A percentile compares a stretch with the other conserved stretches of the same genome.
These are phyloP conservation scores for Sporothrix dimorphospora DNA, from an alignment of 2,329 filamentous ascomycete genomes.

Conservation along the genomic window DNA sequence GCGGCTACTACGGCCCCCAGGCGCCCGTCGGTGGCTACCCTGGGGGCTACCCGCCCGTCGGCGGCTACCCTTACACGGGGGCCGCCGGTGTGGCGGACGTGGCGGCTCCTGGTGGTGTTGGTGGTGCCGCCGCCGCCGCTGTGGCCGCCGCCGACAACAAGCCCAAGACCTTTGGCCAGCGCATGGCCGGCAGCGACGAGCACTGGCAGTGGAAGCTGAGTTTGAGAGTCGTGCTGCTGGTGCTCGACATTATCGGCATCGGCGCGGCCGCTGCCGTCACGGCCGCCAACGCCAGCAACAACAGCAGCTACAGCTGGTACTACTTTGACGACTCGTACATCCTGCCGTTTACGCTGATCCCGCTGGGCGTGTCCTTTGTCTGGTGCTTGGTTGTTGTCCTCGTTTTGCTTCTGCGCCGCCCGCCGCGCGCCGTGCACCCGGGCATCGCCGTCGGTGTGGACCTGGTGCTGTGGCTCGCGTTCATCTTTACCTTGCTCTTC, in stretches of 20 bases:
- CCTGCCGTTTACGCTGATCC: slow-evolving; percentile 12
- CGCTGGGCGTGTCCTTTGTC: slow-evolving; percentile 14
- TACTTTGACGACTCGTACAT: slow-evolving; percentile 8
- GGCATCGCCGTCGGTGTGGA: slow-evolving; percentile 32
- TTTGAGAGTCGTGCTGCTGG: slow-evolving; percentile 23
- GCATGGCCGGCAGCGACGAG: slow-evolving; percentile 26
- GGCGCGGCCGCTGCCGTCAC: slow-evolving; percentile 2
- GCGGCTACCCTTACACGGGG: slow-evolving; percentile 12
- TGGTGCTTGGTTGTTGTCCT: slow-evolving; percentile 26
- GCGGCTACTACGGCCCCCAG: slow-evolving; percentile 7
- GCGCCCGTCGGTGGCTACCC: not conserved
- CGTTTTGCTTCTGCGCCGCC: slow-evolving; percentile 22
- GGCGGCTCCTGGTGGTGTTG: not conserved
- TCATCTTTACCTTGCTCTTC: slow-evolving; percentile 21
- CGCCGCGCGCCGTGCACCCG: slow-evolving; percentile 29
- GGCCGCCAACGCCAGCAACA: not conserved
- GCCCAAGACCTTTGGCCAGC: slow-evolving; percentile 23
- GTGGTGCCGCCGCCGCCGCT: not conserved
- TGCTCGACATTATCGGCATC: slow-evolving; percentile 28
- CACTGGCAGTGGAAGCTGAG: slow-evolving; percentile 27
- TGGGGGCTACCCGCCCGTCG: not conserved
- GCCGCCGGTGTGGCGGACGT: not conserved
- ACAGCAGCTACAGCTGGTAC: not conserved
- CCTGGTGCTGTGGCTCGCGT: slow-evolving; percentile 31
- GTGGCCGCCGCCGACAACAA: not conserved